phyloP scores from a whole-genome alignment of 1,284 basidiomycete species.

The Malassezia cuniculi region DNA sequence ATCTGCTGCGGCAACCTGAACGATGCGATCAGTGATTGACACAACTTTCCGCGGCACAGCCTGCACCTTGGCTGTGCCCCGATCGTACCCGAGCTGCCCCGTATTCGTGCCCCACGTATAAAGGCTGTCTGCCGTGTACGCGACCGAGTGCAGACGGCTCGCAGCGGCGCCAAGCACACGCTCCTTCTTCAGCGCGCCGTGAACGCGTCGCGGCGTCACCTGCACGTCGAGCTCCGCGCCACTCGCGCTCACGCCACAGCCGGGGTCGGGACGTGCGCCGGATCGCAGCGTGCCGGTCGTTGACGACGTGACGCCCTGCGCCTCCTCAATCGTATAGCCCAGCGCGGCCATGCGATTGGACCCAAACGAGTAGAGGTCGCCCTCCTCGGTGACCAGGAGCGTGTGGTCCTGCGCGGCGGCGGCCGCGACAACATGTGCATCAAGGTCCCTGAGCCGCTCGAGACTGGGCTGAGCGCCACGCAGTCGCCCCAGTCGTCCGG shows the following conservation, averaged over 20 bases:
- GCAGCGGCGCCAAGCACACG: constrained; percentile 70
- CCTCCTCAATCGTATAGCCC: constrained; percentile 68
- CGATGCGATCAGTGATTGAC: constrained; percentile 39
- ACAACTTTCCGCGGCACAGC: constrained; percentile 69
- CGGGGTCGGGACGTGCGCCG: constrained; percentile 17
- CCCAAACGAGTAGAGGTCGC: constrained; percentile 82
- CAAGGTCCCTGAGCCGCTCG: constrained; percentile 54
- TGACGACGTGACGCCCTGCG: constrained; percentile 24
- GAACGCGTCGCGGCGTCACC: constrained; percentile 60
- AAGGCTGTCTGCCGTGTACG: constrained; percentile 70
- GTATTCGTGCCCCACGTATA: constrained; percentile 93
- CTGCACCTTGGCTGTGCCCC: constrained; percentile 60
- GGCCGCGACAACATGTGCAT: constrained; percentile 51
- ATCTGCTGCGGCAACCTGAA: constrained; percentile 50
- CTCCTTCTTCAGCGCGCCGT: constrained; percentile 68
- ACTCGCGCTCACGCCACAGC: constrained; percentile 6
- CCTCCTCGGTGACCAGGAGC: constrained; percentile 63
- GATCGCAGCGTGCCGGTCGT: constrained; percentile 16
- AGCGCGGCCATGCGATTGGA: constrained; percentile 60
- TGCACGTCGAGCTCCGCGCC: constrained; percentile 52
- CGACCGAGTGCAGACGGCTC: constrained; percentile 72
- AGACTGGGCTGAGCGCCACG: constrained; percentile 67
- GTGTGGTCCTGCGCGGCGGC: constrained; percentile 91
- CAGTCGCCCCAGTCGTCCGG: constrained; percentile 54
- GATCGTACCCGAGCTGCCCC: constrained; percentile 68